Evolutionary conservation across 257 asterid species (phyloP).

Genomic region (Solanum commersonii): DNA sequence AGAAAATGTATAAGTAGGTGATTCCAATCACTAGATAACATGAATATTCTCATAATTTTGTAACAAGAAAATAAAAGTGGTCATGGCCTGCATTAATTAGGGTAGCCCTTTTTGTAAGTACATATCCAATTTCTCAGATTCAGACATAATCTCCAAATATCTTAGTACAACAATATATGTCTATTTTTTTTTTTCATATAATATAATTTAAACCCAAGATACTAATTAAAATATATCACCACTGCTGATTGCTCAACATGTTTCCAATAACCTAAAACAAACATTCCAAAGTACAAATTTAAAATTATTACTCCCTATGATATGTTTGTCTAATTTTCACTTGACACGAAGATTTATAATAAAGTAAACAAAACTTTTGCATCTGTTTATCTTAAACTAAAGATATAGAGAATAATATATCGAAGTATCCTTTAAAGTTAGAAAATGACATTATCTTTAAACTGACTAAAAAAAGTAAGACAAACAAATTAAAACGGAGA

Average conservation of each 20-base stretch:
- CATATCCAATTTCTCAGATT: not conserved
- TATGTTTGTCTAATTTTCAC: accelerated
- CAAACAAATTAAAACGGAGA: not conserved
- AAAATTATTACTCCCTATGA: not conserved
- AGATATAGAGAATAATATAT: too few species aligned
- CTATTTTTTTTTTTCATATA: not conserved
- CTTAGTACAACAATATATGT: not conserved
- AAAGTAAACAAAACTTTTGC: too few species aligned
- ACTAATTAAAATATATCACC: not conserved
- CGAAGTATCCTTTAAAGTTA: not conserved
- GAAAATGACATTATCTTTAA: not conserved
- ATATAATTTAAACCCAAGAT: not conserved
- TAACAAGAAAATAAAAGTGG: not conserved
- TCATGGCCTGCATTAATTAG: not conserved
- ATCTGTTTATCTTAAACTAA: not conserved
- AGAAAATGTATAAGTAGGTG: not conserved
- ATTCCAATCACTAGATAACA: not conserved
- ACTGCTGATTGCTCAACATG: not conserved
- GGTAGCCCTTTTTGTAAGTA: not conserved
- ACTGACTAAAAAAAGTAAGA: too few species aligned
- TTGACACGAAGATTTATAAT: not conserved
- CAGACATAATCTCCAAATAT: conserved; percentile 1
- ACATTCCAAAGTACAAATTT: not conserved
- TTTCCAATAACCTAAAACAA: not conserved
- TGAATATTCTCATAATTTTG: not conserved